These are phyloP conservation scores for Incumbomyces delicatus DNA, from an alignment of 2,329 filamentous ascomycete genomes.

Conservation along the genomic window DNA sequence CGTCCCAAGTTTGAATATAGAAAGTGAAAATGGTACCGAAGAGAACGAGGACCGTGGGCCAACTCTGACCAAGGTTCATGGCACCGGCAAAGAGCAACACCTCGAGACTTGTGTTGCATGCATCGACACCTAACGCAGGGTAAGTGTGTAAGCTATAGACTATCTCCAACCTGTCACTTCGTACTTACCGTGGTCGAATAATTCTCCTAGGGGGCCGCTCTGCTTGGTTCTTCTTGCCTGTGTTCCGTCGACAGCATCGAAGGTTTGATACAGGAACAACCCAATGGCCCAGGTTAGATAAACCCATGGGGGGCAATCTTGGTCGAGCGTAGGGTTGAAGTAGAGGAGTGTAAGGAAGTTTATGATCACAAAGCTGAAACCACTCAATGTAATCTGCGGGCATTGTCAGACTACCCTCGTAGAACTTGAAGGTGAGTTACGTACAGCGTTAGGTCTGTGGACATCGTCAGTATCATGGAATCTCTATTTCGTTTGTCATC, in stretches of 20 bases:
- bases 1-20: slow-evolving; percentile 98
- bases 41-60: slow-evolving; percentile 73
- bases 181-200: slow-evolving; percentile 78
- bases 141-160: no score
- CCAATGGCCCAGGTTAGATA: slow-evolving; percentile 86
- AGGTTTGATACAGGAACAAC: slow-evolving; percentile 93
- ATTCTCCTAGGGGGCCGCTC: slow-evolving; percentile 84
- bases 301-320: slow-evolving; percentile 90
- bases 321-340: slow-evolving; percentile 90
- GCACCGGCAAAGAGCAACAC: slow-evolving; percentile 83
- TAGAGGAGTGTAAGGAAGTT: slow-evolving; percentile 89
- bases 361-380: slow-evolving; percentile 77
- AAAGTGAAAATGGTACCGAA: slow-evolving; percentile 89
- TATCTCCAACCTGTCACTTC: background rate
- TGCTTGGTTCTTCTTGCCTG: slow-evolving; percentile 88
- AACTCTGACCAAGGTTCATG: slow-evolving; percentile 87
- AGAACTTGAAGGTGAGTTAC: slow-evolving; percentile 1
- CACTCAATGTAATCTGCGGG: slow-evolving; percentile 68
- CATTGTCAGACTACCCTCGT: background rate
- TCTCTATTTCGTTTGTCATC: slow-evolving; percentile 24
- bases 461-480: slow-evolving; percentile 7
- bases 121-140: slow-evolving; percentile 59
- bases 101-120: slow-evolving; percentile 89
- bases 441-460: slow-evolving; percentile 46
- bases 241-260: slow-evolving; percentile 90